Conservation (phyloP, 2,329 filamentous ascomycete genomes). For the Aspergillus quadrilineatus region DNA sequence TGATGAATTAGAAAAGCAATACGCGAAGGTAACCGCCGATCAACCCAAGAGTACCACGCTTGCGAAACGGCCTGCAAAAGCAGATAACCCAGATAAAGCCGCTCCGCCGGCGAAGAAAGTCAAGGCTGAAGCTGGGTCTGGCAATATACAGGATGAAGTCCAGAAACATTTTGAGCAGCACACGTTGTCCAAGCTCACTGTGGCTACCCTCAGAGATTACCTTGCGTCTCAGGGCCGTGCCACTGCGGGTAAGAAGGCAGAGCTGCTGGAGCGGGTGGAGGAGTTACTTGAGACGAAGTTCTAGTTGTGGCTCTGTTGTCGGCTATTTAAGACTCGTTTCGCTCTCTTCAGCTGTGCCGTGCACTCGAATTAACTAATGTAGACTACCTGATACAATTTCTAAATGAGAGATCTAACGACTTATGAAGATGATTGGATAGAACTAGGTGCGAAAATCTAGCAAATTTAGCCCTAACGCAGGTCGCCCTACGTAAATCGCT, state of each 20-base stretch:
- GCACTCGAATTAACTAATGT: neutral
- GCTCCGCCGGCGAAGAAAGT: constrained; percentile 45
- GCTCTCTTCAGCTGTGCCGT: neutral
- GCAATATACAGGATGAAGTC: constrained; percentile 39
- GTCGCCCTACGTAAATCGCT: too few species aligned
- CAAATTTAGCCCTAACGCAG: neutral
- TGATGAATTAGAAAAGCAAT: constrained; percentile 62
- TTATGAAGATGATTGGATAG: neutral
- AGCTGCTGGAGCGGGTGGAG: constrained; percentile 52
- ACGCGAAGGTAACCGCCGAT: constrained; percentile 41
- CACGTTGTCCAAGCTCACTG: constrained; percentile 48
- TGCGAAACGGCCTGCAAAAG: constrained; percentile 47
- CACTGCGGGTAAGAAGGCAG: constrained; percentile 49
- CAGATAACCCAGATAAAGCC: constrained; percentile 26
- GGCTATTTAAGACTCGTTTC: neutral
- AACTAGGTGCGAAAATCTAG: neutral
- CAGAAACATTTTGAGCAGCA: constrained; percentile 43
- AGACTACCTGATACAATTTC: neutral
- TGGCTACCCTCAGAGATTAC: constrained; percentile 49
- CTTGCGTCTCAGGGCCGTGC: constrained; percentile 44
- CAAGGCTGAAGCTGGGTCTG: constrained; percentile 39
- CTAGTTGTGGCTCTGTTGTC: neutral
- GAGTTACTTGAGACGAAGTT: constrained; percentile 48
- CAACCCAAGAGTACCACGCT: constrained; percentile 47
- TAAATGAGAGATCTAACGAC: neutral